Evolutionary conservation across 345 rosid genomes (phyloP), one percentile per base, ranked within the genome.

Genomic region (Eucalyptus shirleyi): DNA sequence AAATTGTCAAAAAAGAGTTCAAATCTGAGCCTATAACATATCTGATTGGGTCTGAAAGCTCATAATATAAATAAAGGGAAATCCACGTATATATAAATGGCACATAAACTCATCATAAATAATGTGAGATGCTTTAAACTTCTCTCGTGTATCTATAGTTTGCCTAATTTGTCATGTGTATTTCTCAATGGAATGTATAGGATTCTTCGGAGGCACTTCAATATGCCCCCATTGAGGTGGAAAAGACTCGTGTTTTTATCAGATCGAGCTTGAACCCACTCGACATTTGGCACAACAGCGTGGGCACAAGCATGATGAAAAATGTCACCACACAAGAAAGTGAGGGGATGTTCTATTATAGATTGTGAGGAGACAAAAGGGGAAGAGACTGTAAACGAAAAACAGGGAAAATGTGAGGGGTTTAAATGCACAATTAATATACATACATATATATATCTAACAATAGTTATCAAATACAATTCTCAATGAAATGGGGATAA

Each of bases 1-100:
- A 69, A 18, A 18, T 19, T 34, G 2, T 23, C 2, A 9, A 69
- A 3, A 32, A 5, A 5, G 26, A 69, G 44, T 1, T 69, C 4
- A 34, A 69, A 1, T 69, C 26, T 0, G 0, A 34, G 1, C 4
- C 2, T 40, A 34, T 34, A 34, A 1, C 0, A 34, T 1, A 69
- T 34, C 7, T 2, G 3, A 2, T 69, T 18, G 13, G 13, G 0
- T 40, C 12, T 1, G 21, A 69, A 9, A 18, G 8, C 7, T 69
- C 1, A 3, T 69, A 34, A 5, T 69, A 9, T 9, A 18, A 21
- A 37, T 34, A 37, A 69, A 9, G 24, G 37, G 26, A 34, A 37
- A 69, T 19, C 12, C 3, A 18, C 0, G 19, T 9, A 9, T 5
- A 34, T 18, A 69, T 17, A 37, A 56, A 4, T 9, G 18, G 24